Conservation (phyloP, 306 rosid species). For the Aeschynomene evenia region DNA sequence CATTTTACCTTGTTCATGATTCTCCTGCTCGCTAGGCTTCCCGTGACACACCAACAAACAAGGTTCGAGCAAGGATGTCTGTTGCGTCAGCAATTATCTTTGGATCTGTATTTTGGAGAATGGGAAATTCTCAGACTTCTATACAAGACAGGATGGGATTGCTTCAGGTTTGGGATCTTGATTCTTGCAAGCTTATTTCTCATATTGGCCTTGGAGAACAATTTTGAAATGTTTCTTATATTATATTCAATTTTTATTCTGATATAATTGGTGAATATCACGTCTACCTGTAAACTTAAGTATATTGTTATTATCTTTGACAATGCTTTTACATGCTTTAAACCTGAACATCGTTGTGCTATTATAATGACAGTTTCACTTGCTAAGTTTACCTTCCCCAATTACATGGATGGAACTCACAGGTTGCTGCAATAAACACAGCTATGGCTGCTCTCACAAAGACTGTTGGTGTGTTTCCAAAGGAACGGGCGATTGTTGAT, state of each 20-base stretch:
- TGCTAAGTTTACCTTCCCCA: constrained; percentile 26
- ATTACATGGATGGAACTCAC: constrained; percentile 34
- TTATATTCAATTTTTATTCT: constrained; percentile 15
- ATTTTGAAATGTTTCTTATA: constrained; percentile 18
- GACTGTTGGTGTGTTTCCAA: constrained; percentile 85
- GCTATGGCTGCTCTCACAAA: constrained; percentile 99
- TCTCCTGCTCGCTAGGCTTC: constrained; percentile 61
- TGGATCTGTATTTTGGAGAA: constrained; percentile 95
- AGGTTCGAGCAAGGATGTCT: constrained; percentile 92
- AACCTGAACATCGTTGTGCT: constrained; percentile 12
- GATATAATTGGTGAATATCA: background rate
- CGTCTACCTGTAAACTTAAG: constrained; percentile 15
- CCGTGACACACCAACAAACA: constrained; percentile 88
- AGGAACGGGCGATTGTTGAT: constrained; percentile 84
- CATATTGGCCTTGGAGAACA: constrained; percentile 1
- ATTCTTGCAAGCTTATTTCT: constrained; percentile 23
- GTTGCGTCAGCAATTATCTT: constrained; percentile 84
- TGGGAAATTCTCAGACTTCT: constrained; percentile 95
- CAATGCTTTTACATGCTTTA: constrained; percentile 7
- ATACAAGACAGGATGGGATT: constrained; percentile 98
- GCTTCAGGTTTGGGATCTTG: constrained; percentile 75
- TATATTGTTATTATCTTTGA: constrained; percentile 14
- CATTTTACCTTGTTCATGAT: constrained; percentile 30
- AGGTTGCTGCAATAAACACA: constrained; percentile 97
- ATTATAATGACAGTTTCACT: constrained; percentile 14